phyloP scores from a whole-genome alignment of 1,139 yeast genomes.

The Yamadazyma epiphylla region DNA sequence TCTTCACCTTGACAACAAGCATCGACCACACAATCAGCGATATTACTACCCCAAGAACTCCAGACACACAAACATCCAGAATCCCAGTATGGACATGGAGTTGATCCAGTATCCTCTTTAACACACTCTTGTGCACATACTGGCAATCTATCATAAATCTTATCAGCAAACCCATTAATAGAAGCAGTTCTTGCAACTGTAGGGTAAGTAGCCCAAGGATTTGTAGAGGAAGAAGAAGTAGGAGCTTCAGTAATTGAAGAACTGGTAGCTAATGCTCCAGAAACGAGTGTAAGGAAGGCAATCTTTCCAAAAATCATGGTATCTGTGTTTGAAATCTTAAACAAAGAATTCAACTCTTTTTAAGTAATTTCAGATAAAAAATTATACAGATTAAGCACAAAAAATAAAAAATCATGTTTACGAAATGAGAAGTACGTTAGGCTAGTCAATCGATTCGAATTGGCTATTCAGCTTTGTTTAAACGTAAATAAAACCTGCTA shows the following conservation, averaged over 20 bases:
- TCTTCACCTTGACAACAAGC: slow-evolving; percentile 26
- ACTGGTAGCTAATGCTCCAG: no score
- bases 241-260: slow-evolving; percentile 1
- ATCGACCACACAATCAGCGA: slow-evolving; percentile 28
- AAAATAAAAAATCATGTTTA: not conserved
- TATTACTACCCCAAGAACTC: slow-evolving; percentile 23
- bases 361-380: no score
- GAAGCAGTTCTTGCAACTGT: slow-evolving; percentile 32
- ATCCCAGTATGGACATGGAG: slow-evolving; percentile 41
- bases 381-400: not conserved
- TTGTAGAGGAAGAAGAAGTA: slow-evolving; percentile 1
- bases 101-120: slow-evolving; percentile 17
- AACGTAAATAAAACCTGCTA: no score
- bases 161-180: slow-evolving; percentile 38
- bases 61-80: slow-evolving; percentile 37
- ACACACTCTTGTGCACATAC: slow-evolving; percentile 25
- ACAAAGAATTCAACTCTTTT: no score
- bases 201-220: slow-evolving; percentile 15
- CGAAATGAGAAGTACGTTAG: not conserved
- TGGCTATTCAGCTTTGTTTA: no score
- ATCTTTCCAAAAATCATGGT: slow-evolving; percentile 2
- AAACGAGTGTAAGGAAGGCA: not conserved
- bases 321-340: no score
- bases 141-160: slow-evolving; percentile 22
- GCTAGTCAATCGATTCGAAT: slow-evolving; percentile 1